phyloP scores from a whole-genome alignment of 805 yeast genomes.

The Cyberlindnera euphorbiae region DNA sequence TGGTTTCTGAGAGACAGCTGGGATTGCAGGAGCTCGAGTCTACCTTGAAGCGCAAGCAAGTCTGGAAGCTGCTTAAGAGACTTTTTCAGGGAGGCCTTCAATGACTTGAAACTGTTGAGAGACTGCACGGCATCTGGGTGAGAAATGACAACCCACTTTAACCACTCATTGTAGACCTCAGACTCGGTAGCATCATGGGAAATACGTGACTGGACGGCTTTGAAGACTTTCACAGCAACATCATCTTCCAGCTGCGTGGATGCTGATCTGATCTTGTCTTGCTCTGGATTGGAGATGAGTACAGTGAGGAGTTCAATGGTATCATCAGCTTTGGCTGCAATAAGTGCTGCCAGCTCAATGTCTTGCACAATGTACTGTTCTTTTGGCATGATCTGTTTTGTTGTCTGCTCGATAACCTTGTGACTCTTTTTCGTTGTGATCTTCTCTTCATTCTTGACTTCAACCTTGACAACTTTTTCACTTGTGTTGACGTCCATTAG shows the following conservation, averaged over 20 bases:
- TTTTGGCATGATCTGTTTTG: slow-evolving; percentile 24
- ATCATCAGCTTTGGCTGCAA: slow-evolving; percentile 18
- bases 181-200: slow-evolving; percentile 43
- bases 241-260: slow-evolving; percentile 36
- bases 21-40: slow-evolving; percentile 68
- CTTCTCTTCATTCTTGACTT: slow-evolving; percentile 20
- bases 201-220: slow-evolving; percentile 40
- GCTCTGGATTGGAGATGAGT: slow-evolving; percentile 28
- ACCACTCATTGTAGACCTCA: slow-evolving; percentile 49
- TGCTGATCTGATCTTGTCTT: slow-evolving; percentile 36
- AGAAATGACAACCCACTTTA: slow-evolving; percentile 70
- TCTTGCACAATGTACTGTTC: slow-evolving; percentile 25
- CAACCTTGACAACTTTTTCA: slow-evolving; percentile 21
- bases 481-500: slow-evolving; percentile 21
- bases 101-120: slow-evolving; percentile 38
- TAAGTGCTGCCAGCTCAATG: slow-evolving; percentile 14
- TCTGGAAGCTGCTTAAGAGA: slow-evolving; percentile 58
- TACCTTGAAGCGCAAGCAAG: slow-evolving; percentile 78
- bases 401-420: slow-evolving; percentile 25
- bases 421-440: slow-evolving; percentile 1
- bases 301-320: slow-evolving; percentile 24
- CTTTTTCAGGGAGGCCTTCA: slow-evolving; percentile 53
- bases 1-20: slow-evolving; percentile 69
- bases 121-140: slow-evolving; percentile 44
- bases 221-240: slow-evolving; percentile 40